Conservation (phyloP, 805 yeast species). For the Debaryomyces castellii region DNA sequence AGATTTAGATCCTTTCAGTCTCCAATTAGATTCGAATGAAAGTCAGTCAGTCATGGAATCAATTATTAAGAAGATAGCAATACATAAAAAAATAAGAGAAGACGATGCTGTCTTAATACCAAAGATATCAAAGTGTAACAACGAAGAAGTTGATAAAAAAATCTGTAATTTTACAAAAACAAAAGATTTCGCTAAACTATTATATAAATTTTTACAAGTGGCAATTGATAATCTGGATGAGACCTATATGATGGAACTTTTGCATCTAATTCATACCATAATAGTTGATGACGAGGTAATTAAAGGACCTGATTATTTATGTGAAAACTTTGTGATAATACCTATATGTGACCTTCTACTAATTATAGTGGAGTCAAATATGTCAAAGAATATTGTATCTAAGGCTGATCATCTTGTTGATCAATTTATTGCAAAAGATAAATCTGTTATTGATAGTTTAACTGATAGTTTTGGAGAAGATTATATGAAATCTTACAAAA, state of each 20-base stretch:
- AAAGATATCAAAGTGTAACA: slow-evolving; percentile 25
- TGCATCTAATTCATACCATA: slow-evolving; percentile 70
- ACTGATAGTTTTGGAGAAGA: slow-evolving; percentile 57
- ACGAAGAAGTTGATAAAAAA: slow-evolving; percentile 31
- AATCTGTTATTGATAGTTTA: slow-evolving; percentile 50
- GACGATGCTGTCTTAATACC: slow-evolving; percentile 54
- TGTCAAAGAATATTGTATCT: slow-evolving; percentile 46
- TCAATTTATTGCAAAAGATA: slow-evolving; percentile 47
- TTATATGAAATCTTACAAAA: slow-evolving; percentile 49
- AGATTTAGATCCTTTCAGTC: slow-evolving; percentile 62
- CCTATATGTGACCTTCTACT: slow-evolving; percentile 60
- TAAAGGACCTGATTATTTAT: slow-evolving; percentile 39
- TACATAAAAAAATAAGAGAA: slow-evolving; percentile 30
- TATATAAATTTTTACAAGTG: slow-evolving; percentile 56
- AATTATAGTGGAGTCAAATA: slow-evolving; percentile 47
- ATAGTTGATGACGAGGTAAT: slow-evolving; percentile 48
- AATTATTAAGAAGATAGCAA: slow-evolving; percentile 44
- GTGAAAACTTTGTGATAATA: slow-evolving; percentile 48
- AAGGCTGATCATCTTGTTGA: slow-evolving; percentile 63
- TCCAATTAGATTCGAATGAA: slow-evolving; percentile 46
- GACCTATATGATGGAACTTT: slow-evolving; percentile 54
- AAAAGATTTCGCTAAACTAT: slow-evolving; percentile 51
- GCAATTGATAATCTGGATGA: slow-evolving; percentile 53
- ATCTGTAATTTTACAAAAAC: slow-evolving; percentile 55
- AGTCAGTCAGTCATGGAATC: slow-evolving; percentile 52